A percentile compares a stretch with the other conserved stretches of the same genome.
These are phyloP conservation scores for Pythium phragmiticola DNA, from an alignment of 352 stramenopile genomes.

Conservation along the genomic window DNA sequence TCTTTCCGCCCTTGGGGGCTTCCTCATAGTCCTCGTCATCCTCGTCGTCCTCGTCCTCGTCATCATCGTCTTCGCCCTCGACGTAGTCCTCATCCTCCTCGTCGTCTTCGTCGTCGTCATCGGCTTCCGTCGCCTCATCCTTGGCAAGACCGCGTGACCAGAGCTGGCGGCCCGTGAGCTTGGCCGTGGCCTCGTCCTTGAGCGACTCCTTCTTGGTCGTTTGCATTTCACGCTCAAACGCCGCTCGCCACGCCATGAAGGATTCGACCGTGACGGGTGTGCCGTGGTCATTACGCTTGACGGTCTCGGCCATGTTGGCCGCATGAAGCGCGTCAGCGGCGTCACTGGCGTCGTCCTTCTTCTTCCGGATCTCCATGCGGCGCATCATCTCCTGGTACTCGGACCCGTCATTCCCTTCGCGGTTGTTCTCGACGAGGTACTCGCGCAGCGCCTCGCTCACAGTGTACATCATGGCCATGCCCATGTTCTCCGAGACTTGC, in stretches of 20 bases:
- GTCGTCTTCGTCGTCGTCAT: conserved; percentile 40
- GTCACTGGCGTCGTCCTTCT: conserved; percentile 70
- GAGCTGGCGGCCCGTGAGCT: conserved; percentile 77
- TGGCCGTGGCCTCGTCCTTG: conserved; percentile 70
- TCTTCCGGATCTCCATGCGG: conserved; percentile 78
- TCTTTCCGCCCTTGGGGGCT: conserved; percentile 24
- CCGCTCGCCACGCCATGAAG: conserved; percentile 69
- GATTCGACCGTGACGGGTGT: conserved; percentile 73
- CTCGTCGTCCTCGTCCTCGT: conserved; percentile 31
- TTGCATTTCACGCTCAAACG: conserved; percentile 72
- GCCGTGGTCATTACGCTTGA: conserved; percentile 28
- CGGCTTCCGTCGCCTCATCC: conserved; percentile 49
- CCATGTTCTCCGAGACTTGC: conserved; percentile 78
- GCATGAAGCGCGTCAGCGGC: conserved; percentile 35
- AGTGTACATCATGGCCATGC: conserved; percentile 89
- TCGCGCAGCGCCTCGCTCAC: conserved; percentile 79
- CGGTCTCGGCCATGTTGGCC: conserved; percentile 8
- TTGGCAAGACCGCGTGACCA: conserved; percentile 78
- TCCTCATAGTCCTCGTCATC: conserved; percentile 31
- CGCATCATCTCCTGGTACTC: conserved; percentile 90
- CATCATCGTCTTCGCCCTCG: conserved; percentile 40
- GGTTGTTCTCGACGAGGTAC: conserved; percentile 89
- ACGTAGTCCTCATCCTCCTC: conserved; percentile 45
- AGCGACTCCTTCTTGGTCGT: conserved; percentile 32
- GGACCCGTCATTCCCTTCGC: conserved; percentile 80